These are phyloP conservation scores for Chrysosporium queenslandicum DNA, from an alignment of 2,329 filamentous ascomycete genomes.

Conservation along the genomic window DNA sequence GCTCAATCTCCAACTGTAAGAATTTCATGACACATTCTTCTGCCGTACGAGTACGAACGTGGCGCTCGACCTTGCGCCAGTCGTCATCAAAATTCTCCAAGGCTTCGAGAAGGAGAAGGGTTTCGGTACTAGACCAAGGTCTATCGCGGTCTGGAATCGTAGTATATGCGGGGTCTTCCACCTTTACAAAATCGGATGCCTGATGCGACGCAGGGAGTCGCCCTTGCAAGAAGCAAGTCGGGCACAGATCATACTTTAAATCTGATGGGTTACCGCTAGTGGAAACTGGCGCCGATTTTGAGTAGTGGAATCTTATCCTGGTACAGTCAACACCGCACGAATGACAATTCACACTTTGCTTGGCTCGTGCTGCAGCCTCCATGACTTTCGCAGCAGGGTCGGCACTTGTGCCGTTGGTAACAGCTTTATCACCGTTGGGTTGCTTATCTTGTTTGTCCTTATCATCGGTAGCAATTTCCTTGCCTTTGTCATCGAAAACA, in stretches of 20 bases:
- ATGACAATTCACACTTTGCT: slow-evolving; percentile 66
- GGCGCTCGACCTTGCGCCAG: slow-evolving; percentile 85
- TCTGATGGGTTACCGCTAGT: slow-evolving; percentile 46
- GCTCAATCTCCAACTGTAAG: slow-evolving; percentile 90
- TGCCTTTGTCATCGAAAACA: slow-evolving; percentile 86
- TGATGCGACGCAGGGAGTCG: slow-evolving; percentile 71
- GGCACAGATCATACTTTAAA: slow-evolving; percentile 77
- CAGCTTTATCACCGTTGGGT: slow-evolving; percentile 59
- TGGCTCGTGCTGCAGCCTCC: slow-evolving; percentile 51
- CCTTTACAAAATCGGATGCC: slow-evolving; percentile 71
- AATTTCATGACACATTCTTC: slow-evolving; percentile 98
- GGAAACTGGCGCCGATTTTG: slow-evolving; percentile 51
- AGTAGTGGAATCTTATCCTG: slow-evolving; percentile 58
- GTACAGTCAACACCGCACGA: slow-evolving; percentile 88
- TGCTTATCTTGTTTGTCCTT: slow-evolving; percentile 50
- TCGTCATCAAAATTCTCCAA: slow-evolving; percentile 91
- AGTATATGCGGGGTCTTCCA: slow-evolving; percentile 78
- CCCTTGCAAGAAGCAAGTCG: slow-evolving; percentile 77
- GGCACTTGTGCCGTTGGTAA: slow-evolving; percentile 51
- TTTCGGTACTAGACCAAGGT: slow-evolving; percentile 83
- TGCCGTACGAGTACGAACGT: slow-evolving; percentile 80
- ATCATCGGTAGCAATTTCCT: slow-evolving; percentile 61
- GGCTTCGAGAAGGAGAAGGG: slow-evolving; percentile 78
- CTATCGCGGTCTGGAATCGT: slow-evolving; percentile 71
- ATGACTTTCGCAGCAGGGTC: slow-evolving; percentile 57